Percentiles rank a stretch among this genome's conserved stretches.
phyloP scores from a whole-genome alignment of 305 asterid genomes.

The Andrographis paniculata region DNA sequence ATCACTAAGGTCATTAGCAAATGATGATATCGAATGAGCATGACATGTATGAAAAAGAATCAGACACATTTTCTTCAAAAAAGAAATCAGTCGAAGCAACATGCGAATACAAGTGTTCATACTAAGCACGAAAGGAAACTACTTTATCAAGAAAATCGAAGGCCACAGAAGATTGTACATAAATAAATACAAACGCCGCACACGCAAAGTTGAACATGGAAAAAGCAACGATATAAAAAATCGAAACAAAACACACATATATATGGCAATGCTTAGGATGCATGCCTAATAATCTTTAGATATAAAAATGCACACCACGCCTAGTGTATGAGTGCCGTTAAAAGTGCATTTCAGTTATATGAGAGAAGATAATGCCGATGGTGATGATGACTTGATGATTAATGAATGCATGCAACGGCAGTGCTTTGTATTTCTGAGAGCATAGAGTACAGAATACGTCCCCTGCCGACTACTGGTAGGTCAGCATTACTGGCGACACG shows the following conservation, averaged over 20 bases:
- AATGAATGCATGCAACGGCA: constrained; percentile 76
- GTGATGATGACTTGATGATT: constrained; percentile 78
- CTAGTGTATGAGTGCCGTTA: constrained; percentile 16
- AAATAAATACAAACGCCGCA: constrained; percentile 15
- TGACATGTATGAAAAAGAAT: too few relatives aligned
- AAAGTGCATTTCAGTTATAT: constrained; percentile 38
- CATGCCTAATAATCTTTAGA: constrained; percentile 1
- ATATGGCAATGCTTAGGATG: constrained; percentile 8
- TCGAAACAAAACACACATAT: constrained; percentile 7
- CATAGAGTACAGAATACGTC: constrained; percentile 73
- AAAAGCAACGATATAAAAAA: constrained; percentile 8
- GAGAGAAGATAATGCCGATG: constrained; percentile 55
- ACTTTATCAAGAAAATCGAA: too few relatives aligned
- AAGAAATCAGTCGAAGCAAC: too few relatives aligned
- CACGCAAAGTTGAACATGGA: constrained; percentile 11
- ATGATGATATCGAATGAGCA: too few relatives aligned
- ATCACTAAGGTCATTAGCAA: too few relatives aligned
- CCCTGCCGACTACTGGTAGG: constrained; percentile 95
- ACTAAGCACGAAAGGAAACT: too few relatives aligned
- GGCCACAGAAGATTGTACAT: constrained; percentile 3
- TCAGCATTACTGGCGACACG: constrained; percentile 51
- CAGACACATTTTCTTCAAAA: too few relatives aligned
- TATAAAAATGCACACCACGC: neutral
- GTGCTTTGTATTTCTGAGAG: constrained; percentile 54
- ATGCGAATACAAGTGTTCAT: too few relatives aligned